Conservation (phyloP, 176 grass and related monocot genomes). For the Oryza meridionalis region DNA sequence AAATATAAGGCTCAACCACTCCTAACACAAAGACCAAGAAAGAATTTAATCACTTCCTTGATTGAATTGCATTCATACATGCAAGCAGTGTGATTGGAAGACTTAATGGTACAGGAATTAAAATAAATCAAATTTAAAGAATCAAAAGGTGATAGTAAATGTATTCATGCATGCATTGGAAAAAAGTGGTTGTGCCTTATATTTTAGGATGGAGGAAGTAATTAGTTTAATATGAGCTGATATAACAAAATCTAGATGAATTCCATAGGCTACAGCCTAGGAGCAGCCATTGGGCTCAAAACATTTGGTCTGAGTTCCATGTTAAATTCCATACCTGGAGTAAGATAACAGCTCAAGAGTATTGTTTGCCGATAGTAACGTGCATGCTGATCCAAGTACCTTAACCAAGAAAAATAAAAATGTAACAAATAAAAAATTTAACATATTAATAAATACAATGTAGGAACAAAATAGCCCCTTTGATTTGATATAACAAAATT, state of each 20-base stretch:
- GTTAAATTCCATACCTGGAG: constrained; percentile 68
- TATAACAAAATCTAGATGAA: constrained; percentile 12
- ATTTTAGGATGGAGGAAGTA: neutral
- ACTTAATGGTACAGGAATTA: too few relatives aligned
- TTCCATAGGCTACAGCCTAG: neutral
- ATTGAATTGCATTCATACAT: too few relatives aligned
- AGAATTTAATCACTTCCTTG: too few relatives aligned
- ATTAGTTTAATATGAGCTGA: neutral
- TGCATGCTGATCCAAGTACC: constrained; percentile 87
- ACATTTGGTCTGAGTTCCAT: neutral
- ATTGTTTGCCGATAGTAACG: constrained; percentile 89
- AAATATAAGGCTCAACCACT: too few relatives aligned
- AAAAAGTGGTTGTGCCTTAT: too few relatives aligned
- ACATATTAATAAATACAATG: constrained; percentile 6
- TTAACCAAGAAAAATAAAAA: constrained; percentile 46
- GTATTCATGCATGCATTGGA: too few relatives aligned
- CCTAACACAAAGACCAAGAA: too few relatives aligned
- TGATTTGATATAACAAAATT: neutral
- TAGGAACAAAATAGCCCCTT: constrained; percentile 32
- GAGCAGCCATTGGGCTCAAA: neutral
- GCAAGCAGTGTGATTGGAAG: too few relatives aligned
- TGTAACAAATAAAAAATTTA: constrained; percentile 38
- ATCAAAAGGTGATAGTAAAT: too few relatives aligned
- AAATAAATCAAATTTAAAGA: too few relatives aligned
- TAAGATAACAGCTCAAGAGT: constrained; percentile 75